Evolutionary conservation across 805 yeast species (phyloP).

Genomic region (Ogataea haglerorum): DNA sequence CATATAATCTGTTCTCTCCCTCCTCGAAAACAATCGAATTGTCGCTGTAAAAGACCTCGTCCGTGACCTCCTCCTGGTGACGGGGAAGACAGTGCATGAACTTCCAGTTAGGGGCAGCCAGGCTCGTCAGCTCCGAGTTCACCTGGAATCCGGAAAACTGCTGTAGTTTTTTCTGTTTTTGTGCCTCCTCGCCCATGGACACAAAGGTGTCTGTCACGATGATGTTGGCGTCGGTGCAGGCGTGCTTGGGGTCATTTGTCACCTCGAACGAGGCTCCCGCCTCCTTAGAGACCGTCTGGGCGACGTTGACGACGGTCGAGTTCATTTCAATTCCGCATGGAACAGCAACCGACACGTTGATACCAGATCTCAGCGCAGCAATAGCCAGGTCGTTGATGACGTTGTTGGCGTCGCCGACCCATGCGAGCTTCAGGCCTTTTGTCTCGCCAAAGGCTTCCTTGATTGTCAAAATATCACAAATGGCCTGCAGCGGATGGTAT

Average conservation of each 20-base stretch:
- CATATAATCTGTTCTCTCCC: slow-evolving; percentile 94
- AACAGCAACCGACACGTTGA: slow-evolving; percentile 77
- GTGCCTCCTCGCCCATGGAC: slow-evolving; percentile 95
- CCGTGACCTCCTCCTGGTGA: slow-evolving; percentile 90
- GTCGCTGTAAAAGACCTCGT: slow-evolving; percentile 84
- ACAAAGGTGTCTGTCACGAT: slow-evolving; percentile 96
- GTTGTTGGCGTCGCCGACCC: slow-evolving; percentile 97
- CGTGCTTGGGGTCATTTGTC: slow-evolving; percentile 70
- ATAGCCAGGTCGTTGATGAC: slow-evolving; percentile 91
- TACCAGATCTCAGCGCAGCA: slow-evolving; percentile 82
- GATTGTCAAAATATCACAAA: slow-evolving; percentile 84
- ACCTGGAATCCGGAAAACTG: slow-evolving; percentile 89
- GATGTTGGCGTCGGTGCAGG: slow-evolving; percentile 71
- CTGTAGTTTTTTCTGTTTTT: slow-evolving; percentile 63
- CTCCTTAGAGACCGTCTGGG: slow-evolving; percentile 48
- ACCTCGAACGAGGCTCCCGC: slow-evolving; percentile 53
- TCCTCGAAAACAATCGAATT: slow-evolving; percentile 87
- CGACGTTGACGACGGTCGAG: slow-evolving; percentile 48
- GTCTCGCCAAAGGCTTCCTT: slow-evolving; percentile 64
- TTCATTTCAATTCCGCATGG: slow-evolving; percentile 73
- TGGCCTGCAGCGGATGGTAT: slow-evolving; percentile 94
- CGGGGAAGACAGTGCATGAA: slow-evolving; percentile 99
- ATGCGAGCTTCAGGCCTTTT: slow-evolving; percentile 70
- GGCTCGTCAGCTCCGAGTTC: slow-evolving; percentile 59
- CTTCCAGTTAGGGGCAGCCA: slow-evolving; percentile 69